Evolutionary conservation across 2,329 filamentous ascomycete genomes (phyloP).

Genomic region (Botrytis pseudocinerea): DNA sequence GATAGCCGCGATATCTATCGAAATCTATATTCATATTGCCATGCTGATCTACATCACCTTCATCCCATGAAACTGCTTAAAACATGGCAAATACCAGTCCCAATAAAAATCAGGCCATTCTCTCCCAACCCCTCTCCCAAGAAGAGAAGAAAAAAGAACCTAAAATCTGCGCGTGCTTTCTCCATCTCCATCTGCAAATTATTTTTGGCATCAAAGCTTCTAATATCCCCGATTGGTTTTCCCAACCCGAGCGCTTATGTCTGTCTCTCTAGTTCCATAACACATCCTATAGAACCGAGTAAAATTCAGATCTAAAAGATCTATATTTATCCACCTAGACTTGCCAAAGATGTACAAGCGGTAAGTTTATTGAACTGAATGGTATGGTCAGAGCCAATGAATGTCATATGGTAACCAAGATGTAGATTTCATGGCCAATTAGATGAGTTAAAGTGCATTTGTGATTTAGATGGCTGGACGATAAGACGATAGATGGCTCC

Average conservation of each 20-base stretch:
- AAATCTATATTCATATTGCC: conserved; percentile 10
- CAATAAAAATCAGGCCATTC: background rate
- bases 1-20: conserved; percentile 15
- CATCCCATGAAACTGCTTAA: background rate
- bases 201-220: conserved; percentile 3
- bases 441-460: background rate
- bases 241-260: background rate
- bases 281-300: background rate
- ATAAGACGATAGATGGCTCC: conserved; percentile 5
- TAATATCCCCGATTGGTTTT: background rate
- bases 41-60: background rate
- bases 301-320: background rate
- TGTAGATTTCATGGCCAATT: background rate
- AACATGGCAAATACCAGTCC: background rate
- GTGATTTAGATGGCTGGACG: background rate
- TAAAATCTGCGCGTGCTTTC: background rate
- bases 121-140: background rate
- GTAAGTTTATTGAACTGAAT: background rate
- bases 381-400: background rate
- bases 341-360: conserved; percentile 3
- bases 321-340: conserved; percentile 13
- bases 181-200: background rate
- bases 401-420: background rate
- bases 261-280: no score
- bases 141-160: background rate